Evolutionary conservation across 148 eudicot species (phyloP), one percentile per base, ranked within the genome.

Genomic region (Cornus suecica): DNA sequence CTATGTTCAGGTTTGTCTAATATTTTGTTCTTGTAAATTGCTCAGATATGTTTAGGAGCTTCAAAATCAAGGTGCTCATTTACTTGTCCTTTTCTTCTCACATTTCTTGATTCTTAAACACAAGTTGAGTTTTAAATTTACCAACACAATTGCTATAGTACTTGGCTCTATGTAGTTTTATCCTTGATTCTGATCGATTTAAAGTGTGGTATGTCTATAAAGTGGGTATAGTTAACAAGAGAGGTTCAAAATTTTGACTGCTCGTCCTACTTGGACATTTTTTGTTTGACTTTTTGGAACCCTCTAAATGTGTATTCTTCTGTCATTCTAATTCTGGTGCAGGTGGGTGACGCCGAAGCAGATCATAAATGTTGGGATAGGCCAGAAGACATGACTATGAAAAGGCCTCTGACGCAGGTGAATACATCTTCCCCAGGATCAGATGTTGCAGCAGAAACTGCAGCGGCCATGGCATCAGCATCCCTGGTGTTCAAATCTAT

Each of bases 401-500:
- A 79, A 77, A 83, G 99, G 77, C 97, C 97, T 70, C 85, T 94
- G 22, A 83, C 80, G 2, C 92, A 89, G 76, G 81, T 94, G 34
- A 89, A 92, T 81, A 65, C 87, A 24, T 74, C 96, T 51, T 69
- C 83, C 45, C 99, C 99, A 13, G 99, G 99, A 42, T 80, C 96
- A 22, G 99, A 94, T 8, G 97, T 92, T 74, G 96, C 96, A 65
- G 99, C 97, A 1, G 99, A 94, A 81, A 89, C 94, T 20, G 96
- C 99, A 62, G 99, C 99, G 11, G 97, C 99, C 34, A 80, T 94
- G 88, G 99, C 97, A 25, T 87, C 99, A 23, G 97, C 97, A 76
- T 94, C 99, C 28, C 88, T 94, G 27, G 97, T 94, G 58, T 94
- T 92, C 71, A 92, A 83, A 80, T 61, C 85, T 6, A 79, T 81